Evolutionary conservation across 148 eudicot species (phyloP).

Genomic region (Rhododendron mucronatum): DNA sequence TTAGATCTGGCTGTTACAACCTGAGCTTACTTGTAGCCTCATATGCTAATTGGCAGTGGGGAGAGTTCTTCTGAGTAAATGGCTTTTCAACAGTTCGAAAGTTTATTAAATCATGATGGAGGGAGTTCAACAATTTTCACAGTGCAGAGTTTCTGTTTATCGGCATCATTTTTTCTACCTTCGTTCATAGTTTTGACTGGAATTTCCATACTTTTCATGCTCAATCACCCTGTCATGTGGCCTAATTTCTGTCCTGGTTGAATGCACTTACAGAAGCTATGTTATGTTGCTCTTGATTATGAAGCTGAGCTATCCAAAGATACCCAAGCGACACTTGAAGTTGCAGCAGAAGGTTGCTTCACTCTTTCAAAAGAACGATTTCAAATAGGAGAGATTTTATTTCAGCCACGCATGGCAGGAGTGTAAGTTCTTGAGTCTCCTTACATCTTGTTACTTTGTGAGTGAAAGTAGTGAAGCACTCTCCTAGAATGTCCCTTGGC

Average conservation of each 20-base stretch:
- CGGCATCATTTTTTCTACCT: neutral
- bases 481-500: constrained; percentile 1
- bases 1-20: neutral
- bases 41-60: neutral
- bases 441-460: constrained; percentile 4
- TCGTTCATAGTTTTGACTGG: neutral
- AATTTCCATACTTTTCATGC: constrained; percentile 1
- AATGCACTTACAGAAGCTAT: constrained; percentile 59
- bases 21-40: neutral
- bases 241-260: constrained; percentile 13
- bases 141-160: neutral
- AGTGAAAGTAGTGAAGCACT: neutral
- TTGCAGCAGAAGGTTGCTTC: constrained; percentile 55
- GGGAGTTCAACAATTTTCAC: neutral
- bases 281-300: constrained; percentile 89
- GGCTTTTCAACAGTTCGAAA: neutral
- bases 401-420: constrained; percentile 83
- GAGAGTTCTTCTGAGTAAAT: neutral
- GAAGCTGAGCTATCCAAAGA: constrained; percentile 69
- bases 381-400: constrained; percentile 85
- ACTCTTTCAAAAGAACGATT: constrained; percentile 81
- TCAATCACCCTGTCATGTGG: neutral
- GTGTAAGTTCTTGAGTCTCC: constrained; percentile 48
- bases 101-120: neutral
- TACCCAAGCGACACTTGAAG: constrained; percentile 54